Base-by-base conservation (phyloP, 371 early-diverging fungal species). In the Syncephalastrum sp. region DNA sequence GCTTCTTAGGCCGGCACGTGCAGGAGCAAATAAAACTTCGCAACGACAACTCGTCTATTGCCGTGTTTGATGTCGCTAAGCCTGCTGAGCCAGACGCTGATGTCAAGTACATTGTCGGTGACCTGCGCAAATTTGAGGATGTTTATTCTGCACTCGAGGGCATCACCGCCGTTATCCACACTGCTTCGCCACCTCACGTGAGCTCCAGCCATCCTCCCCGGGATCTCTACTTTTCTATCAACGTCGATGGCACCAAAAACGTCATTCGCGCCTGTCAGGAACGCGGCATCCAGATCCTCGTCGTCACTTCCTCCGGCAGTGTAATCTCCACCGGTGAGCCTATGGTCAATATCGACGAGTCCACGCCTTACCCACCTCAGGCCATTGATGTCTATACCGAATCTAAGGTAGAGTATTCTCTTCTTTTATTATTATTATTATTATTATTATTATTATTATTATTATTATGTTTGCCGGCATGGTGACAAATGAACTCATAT, bases 381-480 rank as follows among this genome's bases (percentile, higher is more conserved):
- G 88, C 87, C 60, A 88, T 93, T 62, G 96, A 97, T 70, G 86
- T 89, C 15, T 97, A 97, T 68, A 90, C 93, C 19, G 95, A 93
- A 68, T 92, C 95, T 25, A 97, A 97, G 83, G 89, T 83, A 69
- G 44, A 2, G 38, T 5, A 33, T 29, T 3, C 29, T 29, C 0
- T 3, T 7, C 7, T 4, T 7, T 29, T 29, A 1, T 29, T 29
- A 1, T 29, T 29, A 0, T 7, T 7, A 1, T 4, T 29, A 0
- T 33, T 12, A 1, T 8, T 33, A n/a, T 33, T 33, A 0, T 33
- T 10, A 0, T 7, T 7, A 1, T 4, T 29, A 0, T 33, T 12
- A 1, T 8, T 33, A n/a, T 33, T 33, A 0, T 33, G n/a, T 10
- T 33, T 10, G 38, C 0, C 21, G 21, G 21, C 38, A 33, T 33